A percentile compares a stretch with the other conserved stretches of the same genome.
These are phyloP conservation scores for Calonectria pteridis DNA, from an alignment of 2,329 filamentous ascomycete genomes.

Conservation along the genomic window DNA sequence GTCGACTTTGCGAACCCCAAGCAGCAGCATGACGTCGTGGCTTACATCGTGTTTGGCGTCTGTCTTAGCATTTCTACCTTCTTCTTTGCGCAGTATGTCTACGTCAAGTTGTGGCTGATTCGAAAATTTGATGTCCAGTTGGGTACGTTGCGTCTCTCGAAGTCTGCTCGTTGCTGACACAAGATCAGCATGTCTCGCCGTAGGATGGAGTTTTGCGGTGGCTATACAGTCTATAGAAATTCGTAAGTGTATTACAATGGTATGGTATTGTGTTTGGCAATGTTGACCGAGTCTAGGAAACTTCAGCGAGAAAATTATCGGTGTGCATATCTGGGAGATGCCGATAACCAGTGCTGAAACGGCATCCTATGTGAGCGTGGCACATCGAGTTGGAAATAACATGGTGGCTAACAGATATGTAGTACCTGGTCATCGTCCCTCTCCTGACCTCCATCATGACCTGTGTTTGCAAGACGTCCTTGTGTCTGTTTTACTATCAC, in stretches of 20 bases:
- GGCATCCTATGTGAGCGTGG: conserved; percentile 13
- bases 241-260: neutral
- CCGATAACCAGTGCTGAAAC: conserved; percentile 21
- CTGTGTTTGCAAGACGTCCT: neutral
- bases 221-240: neutral
- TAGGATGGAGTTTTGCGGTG: neutral
- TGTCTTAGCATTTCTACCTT: conserved; percentile 24
- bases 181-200: conserved; percentile 11
- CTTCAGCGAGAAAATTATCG: conserved; percentile 27
- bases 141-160: conserved; percentile 15
- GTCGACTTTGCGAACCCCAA: conserved; percentile 48
- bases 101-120: conserved; percentile 30
- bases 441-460: conserved; percentile 45
- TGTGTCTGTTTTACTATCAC: neutral
- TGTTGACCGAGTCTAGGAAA: conserved; percentile 4
- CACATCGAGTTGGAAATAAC: conserved; percentile 16
- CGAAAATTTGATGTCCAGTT: conserved; percentile 12
- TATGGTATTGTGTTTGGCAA: too few relatives aligned
- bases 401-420: conserved; percentile 46
- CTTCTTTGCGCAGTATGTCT: conserved; percentile 42
- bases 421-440: conserved; percentile 43
- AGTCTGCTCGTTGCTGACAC: neutral
- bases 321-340: conserved; percentile 34
- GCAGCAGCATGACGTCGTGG: conserved; percentile 22
- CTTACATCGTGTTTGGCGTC: conserved; percentile 42